Base-by-base conservation (phyloP, 768 basidiomycete genomes). In the Mycena rosella region DNA sequence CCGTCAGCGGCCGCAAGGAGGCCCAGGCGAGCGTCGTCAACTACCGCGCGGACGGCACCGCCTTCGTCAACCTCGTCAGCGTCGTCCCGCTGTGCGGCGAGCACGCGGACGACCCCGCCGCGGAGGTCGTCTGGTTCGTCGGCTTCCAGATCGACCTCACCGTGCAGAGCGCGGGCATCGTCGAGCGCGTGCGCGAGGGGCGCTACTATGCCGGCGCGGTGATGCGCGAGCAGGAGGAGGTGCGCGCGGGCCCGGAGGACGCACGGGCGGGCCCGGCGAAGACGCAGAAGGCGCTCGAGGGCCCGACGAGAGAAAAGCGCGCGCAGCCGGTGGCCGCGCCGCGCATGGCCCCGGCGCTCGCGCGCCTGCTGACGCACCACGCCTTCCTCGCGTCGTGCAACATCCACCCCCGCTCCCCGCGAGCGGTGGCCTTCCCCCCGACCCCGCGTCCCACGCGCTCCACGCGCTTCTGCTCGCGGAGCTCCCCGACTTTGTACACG, bases 141-240 rank as follows among this genome's bases (percentile, higher is more conserved):
- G 98, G 98, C 0, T 99, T 99, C 84, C 96, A 99, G 79, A 93
- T 98, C 61, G 95, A 98, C 78, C 83, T 99, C 54, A 89, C 90
- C 20, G 89, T 92, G 73, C 95, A 96, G 80, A 96, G 95, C 3
- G 89, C 89, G 71, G 88, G 88, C 2, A 96, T 98, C 66, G 80
- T 96, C 59, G 87, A 92, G 70, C 94, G 91, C 76, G 84, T 96
- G 59, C 80, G 86, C 22, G 90, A 94, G 71, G 96, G 96, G 20
- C 88, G 52, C 22, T 70, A 67, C 29, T 51, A 64, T 30, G n/a
- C 26, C 13, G 65, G 30, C 26, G 57, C 69, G 15, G 27, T 60
- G 45, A 40, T 40, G 32, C n/a, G n/a, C n/a, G n/a, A 27, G 30
- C 13, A 45, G 51, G 18, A n/a, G n/a, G n/a, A n/a, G n/a, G n/a